Conservation (phyloP, 2,329 filamentous ascomycete species). For the Calonectria pseudoturangicola region DNA sequence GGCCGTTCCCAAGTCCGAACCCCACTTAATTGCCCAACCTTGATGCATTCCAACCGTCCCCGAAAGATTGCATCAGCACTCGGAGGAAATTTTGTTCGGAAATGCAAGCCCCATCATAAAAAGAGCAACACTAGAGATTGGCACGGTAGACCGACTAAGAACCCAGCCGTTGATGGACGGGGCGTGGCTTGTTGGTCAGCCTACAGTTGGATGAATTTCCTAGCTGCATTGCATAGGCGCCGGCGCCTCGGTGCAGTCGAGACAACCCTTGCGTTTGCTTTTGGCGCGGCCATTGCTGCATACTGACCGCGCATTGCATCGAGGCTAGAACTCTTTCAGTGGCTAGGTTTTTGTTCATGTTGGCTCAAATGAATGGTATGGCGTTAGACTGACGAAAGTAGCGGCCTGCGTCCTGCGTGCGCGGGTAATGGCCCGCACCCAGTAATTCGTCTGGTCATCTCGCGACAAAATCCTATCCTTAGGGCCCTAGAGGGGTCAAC, state of each 20-base stretch:
- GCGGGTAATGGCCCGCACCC: constrained; percentile 45
- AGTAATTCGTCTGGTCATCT: constrained; percentile 41
- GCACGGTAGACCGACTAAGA: constrained; percentile 28
- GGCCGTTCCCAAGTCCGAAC: constrained; percentile 24
- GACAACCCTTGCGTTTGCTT: constrained; percentile 37
- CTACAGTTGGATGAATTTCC: constrained; percentile 32
- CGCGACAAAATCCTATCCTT: constrained; percentile 41
- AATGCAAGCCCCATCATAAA: constrained; percentile 9
- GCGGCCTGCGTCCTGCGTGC: constrained; percentile 37
- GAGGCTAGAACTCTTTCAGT: constrained; percentile 42
- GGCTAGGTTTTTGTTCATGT: constrained; percentile 42
- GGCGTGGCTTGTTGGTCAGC: constrained; percentile 27
- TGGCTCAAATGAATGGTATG: constrained; percentile 40
- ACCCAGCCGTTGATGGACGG: constrained; percentile 30
- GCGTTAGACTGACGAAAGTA: constrained; percentile 42
- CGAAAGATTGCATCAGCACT: constrained; percentile 9
- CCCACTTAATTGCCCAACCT: constrained; percentile 29
- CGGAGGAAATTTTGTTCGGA: constrained; percentile 28
- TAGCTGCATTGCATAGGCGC: constrained; percentile 53
- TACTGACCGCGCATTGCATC: constrained; percentile 40
- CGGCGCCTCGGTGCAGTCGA: constrained; percentile 43
- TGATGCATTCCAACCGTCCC: constrained; percentile 28
- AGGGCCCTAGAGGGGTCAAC: constrained; percentile 10
- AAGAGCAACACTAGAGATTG: background rate
- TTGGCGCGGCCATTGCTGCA: constrained; percentile 47